Base-by-base conservation (phyloP, 176 grass and related monocot genomes). In the Elymus sibiricus region DNA sequence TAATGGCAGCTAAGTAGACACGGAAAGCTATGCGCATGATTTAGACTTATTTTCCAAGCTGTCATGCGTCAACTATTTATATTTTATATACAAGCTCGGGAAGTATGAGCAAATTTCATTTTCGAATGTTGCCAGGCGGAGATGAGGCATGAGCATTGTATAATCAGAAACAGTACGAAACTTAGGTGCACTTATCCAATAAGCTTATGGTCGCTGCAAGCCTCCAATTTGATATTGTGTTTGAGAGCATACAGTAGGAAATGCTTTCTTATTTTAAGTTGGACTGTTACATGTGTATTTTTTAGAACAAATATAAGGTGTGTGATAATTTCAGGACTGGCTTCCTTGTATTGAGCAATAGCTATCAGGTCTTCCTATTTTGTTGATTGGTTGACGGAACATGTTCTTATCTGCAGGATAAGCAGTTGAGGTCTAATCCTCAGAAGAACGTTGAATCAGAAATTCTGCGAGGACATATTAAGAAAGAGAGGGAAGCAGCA, bases 401-500 rank as follows among this genome's bases (percentile, higher is more conserved):
- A 32, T 82, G 17, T 34, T 53, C 68, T 74, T 74, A 51, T 58
- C 40, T 92, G 12, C 90, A 98, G 94, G 97, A 98, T 76, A 98
- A 96, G 70, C 97, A 96, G 76, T 34, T 98, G 53, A 98, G 87
- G 77, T 90, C 97, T 67, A 84, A 76, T 82, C 78, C 79, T 77
- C 72, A 11, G 53, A 98, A 96, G 91, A 86, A 81, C 21, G 16
- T 29, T 77, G 94, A 98, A 76, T 88, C 97, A 46, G 90, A 94
- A 62, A 95, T 98, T 74, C 83, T 98, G 31, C 91, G 79, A 1
- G 85, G 89, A 70, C 94, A 98, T 82, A 94, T 88, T 76, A 96
- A 88, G 86, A 98, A 94, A 86, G 97, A 96, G 87, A 99, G 89
- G 88, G 94, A 94, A 83, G 92, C 94, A 73, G 92, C 90, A 32